Evolutionary conservation across 805 yeast genomes (phyloP).

Genomic region (Ogataea allantospora): DNA sequence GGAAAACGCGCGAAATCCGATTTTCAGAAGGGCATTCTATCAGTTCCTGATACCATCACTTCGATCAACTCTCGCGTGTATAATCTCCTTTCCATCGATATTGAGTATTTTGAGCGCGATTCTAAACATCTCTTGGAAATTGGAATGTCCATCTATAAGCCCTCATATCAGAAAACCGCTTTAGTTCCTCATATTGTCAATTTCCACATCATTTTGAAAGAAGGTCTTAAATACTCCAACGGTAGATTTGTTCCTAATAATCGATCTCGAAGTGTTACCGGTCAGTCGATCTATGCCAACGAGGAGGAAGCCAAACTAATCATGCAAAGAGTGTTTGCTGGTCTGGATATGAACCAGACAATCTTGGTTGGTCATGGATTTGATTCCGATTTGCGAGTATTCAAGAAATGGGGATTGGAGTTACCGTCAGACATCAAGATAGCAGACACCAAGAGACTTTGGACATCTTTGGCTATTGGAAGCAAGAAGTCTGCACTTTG

Average conservation of each 20-base stretch:
- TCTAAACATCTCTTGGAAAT: constrained; percentile 27
- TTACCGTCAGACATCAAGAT: constrained; percentile 22
- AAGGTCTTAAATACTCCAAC: constrained; percentile 20
- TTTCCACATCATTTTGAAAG: constrained; percentile 29
- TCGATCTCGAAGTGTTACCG: constrained; percentile 27
- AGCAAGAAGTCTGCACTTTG: constrained; percentile 20
- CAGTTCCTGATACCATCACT: constrained; percentile 27
- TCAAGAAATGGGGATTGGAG: constrained; percentile 16
- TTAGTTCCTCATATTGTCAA: constrained; percentile 32
- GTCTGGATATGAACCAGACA: constrained; percentile 16
- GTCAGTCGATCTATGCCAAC: constrained; percentile 26
- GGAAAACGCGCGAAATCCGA: background rate
- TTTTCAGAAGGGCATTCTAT: background rate
- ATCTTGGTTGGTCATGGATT: constrained; percentile 33
- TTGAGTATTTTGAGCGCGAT: constrained; percentile 22
- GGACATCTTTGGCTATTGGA: constrained; percentile 24
- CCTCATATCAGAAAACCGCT: constrained; percentile 28
- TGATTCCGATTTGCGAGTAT: constrained; percentile 26
- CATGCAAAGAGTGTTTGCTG: constrained; percentile 15
- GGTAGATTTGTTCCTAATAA: constrained; percentile 30
- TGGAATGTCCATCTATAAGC: constrained; percentile 32
- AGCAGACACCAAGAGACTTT: constrained; percentile 30
- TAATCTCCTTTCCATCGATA: constrained; percentile 29
- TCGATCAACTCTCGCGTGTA: constrained; percentile 22
- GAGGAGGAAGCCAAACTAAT: constrained; percentile 15